Base-by-base conservation (phyloP, 805 yeast genomes). In the Starmera quercuum region DNA sequence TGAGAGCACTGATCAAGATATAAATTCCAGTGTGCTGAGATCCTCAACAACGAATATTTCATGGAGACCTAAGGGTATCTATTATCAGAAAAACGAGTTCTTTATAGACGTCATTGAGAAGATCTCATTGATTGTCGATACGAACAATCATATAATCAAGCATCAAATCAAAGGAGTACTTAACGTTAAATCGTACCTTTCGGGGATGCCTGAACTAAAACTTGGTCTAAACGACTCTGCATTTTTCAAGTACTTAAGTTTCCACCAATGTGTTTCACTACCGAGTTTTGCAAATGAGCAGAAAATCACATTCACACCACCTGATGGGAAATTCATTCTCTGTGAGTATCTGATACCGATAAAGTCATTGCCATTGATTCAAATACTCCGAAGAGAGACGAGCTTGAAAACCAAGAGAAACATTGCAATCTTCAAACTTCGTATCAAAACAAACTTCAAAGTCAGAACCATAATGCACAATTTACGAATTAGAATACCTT, bases 1-100 rank as follows among this genome's bases (percentile, higher is more conserved):
- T 14, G 48, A 43, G 8, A 33, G 20, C 9, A 9, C 30, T 12
- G 39, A 31, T 13, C 47, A 46, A 7, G 76, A 70, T 46, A 65
- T 81, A 39, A 83, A 83, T 49, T 73, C 84, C 22, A 71, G 85
- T 27, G 77, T 90, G 12, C 70, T 87, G 3, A 71, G 87, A 42
- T 78, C 94, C 0, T 73, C 87, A 13, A 81, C 87, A 9, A 80
- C 76, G 48, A 73, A 83, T 10, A 76, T 88, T 4, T 79, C 90
- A 17, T 88, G 97, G 97, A 74, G 97, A 56, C 83, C 90, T 26
- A 92, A 83, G 42, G 96, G 96, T 9, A 84, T 88, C 17, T 73
- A 71, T 43, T 88, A 88, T 58, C 76, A 80, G 45, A 87, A 85
- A 53, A 88, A 88, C 58, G 97, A 88, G 61, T 79, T 92, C 34